These are phyloP conservation scores for Haberlea rhodopensis DNA, from an alignment of 257 asterid genomes.

Conservation along the genomic window DNA sequence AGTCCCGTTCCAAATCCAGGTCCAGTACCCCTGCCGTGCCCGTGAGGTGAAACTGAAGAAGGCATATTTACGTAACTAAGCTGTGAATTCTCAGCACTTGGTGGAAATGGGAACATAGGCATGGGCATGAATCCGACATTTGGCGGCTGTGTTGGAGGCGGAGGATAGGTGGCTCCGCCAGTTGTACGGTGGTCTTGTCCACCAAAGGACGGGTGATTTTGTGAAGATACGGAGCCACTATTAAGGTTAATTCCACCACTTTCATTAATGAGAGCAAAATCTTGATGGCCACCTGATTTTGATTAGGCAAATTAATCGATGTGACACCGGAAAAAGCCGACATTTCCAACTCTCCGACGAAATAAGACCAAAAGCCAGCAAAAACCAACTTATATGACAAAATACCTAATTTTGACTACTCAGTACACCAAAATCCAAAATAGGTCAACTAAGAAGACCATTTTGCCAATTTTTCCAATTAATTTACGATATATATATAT, in stretches of 20 bases:
- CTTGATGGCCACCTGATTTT: slow-evolving; percentile 48
- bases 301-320: no score
- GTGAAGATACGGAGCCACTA: not conserved
- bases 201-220: slow-evolving; percentile 22
- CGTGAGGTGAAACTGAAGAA: slow-evolving; percentile 45
- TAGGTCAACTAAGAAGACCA: no score
- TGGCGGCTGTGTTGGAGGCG: slow-evolving; percentile 33
- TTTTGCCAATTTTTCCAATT: no score
- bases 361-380: no score
- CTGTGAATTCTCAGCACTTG: slow-evolving; percentile 35
- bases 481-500: no score
- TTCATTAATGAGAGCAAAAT: slow-evolving; percentile 37
- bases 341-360: no score
- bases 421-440: no score
- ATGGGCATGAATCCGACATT: slow-evolving; percentile 57
- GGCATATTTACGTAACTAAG: slow-evolving; percentile 54
- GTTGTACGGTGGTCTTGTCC: slow-evolving; percentile 19
- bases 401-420: no score
- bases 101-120: slow-evolving; percentile 19
- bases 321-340: no score
- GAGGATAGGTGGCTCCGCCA: slow-evolving; percentile 32
- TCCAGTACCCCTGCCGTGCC: slow-evolving; percentile 33
- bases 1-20: slow-evolving; percentile 65
- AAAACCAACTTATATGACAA: no score
- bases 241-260: slow-evolving; percentile 14